These are phyloP conservation scores for Botrytis squamosa DNA, from an alignment of 2,329 filamentous ascomycete genomes.

Conservation along the genomic window DNA sequence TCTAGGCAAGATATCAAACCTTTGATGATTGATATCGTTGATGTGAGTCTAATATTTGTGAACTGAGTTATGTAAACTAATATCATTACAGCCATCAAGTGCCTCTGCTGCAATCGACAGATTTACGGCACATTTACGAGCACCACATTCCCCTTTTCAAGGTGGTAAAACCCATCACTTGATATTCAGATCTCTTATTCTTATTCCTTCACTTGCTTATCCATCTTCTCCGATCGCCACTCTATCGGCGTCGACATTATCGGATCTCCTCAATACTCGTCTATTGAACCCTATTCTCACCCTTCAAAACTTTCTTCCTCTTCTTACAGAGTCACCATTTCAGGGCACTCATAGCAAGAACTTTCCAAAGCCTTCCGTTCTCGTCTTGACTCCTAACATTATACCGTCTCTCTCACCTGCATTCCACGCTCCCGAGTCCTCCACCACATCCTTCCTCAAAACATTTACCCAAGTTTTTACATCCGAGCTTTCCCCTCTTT, in stretches of 20 bases:
- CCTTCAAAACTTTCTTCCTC: slow-evolving; percentile 83
- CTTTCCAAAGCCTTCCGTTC: slow-evolving; percentile 60
- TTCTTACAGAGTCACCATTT: slow-evolving; percentile 60
- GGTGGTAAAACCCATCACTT: slow-evolving; percentile 74
- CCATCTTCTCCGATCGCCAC: slow-evolving; percentile 82
- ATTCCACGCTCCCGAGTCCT: slow-evolving; percentile 82
- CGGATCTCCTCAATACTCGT: slow-evolving; percentile 88
- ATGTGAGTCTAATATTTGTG: slow-evolving; percentile 53
- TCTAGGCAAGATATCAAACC: slow-evolving; percentile 79
- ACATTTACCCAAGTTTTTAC: slow-evolving; percentile 80
- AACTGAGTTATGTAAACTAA: slow-evolving; percentile 19
- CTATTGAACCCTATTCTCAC: slow-evolving; percentile 86
- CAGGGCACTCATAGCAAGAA: slow-evolving; percentile 28
- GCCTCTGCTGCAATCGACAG: slow-evolving; percentile 68
- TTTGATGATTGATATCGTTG: slow-evolving; percentile 77
- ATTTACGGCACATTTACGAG: slow-evolving; percentile 69
- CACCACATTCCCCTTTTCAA: slow-evolving; percentile 73
- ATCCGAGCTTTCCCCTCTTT: slow-evolving; percentile 73
- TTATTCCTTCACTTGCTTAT: slow-evolving; percentile 80
- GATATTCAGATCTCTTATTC: slow-evolving; percentile 73
- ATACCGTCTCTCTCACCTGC: slow-evolving; percentile 77
- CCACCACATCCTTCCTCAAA: slow-evolving; percentile 80
- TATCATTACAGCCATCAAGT: slow-evolving; percentile 56
- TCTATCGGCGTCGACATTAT: slow-evolving; percentile 78
- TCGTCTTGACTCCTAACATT: slow-evolving; percentile 77